These are phyloP conservation scores for Nephromyces sp. DNA, from an alignment of 169 alveolate species.

Conservation along the genomic window DNA sequence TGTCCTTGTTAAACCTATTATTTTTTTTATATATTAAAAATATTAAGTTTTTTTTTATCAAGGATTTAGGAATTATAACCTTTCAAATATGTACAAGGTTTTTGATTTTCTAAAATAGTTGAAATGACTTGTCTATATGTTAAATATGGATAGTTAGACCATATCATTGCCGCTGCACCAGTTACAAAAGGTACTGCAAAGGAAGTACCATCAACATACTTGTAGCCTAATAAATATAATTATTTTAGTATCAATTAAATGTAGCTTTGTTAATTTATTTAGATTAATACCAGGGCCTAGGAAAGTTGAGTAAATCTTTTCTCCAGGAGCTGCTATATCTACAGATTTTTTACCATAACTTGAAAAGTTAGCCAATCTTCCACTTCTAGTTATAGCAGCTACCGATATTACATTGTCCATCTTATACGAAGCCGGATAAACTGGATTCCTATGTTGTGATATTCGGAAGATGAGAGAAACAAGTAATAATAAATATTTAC, in stretches of 20 bases:
- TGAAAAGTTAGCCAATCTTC: slow-evolving; percentile 28
- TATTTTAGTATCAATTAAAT: background rate
- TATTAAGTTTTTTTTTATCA: background rate
- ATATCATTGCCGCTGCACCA: slow-evolving; percentile 47
- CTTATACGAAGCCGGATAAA: slow-evolving; percentile 29
- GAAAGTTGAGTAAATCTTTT: slow-evolving; percentile 21
- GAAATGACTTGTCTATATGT: slow-evolving; percentile 35
- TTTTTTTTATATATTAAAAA: background rate
- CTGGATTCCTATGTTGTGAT: slow-evolving; percentile 32
- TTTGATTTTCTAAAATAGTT: slow-evolving; percentile 21
- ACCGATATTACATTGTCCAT: slow-evolving; percentile 35
- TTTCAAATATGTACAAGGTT: slow-evolving; percentile 21
- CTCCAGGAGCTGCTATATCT: slow-evolving; percentile 40
- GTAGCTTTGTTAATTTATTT: too few relatives aligned
- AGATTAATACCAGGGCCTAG: background rate
- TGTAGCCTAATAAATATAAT: slow-evolving; percentile 7
- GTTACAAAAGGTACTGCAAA: slow-evolving; percentile 53
- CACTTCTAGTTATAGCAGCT: slow-evolving; percentile 27
- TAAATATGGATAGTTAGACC: slow-evolving; percentile 43
- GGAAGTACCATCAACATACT: slow-evolving; percentile 47
- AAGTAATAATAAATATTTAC: too few relatives aligned
- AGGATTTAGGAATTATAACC: background rate
- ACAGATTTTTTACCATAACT: slow-evolving; percentile 31
- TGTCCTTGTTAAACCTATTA: background rate
- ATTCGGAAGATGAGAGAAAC: too few relatives aligned